These are phyloP conservation scores for Annulohypoxylon nitens DNA, from an alignment of 495 filamentous ascomycete genomes.

Conservation along the genomic window DNA sequence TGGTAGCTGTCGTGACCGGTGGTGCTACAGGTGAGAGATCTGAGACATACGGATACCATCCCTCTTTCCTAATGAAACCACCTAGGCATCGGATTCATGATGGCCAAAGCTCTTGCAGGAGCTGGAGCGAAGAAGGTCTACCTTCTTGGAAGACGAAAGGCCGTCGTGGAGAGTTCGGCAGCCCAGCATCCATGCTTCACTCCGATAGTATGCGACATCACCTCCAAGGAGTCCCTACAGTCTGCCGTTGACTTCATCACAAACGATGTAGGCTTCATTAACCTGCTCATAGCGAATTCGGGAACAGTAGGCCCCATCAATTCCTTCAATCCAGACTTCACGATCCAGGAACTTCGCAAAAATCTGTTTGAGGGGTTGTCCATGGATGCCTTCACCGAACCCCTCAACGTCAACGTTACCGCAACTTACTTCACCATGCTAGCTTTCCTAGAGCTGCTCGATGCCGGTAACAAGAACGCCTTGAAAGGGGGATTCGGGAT, in stretches of 20 bases:
- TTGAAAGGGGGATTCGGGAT: slow-evolving; percentile 51
- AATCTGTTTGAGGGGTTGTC: slow-evolving; percentile 57
- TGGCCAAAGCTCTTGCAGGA: slow-evolving; percentile 71
- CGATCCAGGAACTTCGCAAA: slow-evolving; percentile 61
- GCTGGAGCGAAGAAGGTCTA: slow-evolving; percentile 78
- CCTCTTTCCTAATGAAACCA: background rate
- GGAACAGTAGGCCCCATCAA: slow-evolving; percentile 63
- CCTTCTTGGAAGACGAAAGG: slow-evolving; percentile 72
- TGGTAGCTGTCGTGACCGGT: slow-evolving; percentile 69
- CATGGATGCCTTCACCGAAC: slow-evolving; percentile 64
- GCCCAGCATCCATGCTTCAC: slow-evolving; percentile 55
- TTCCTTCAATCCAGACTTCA: slow-evolving; percentile 53
- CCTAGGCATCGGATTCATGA: slow-evolving; percentile 73
- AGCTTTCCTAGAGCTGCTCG: slow-evolving; percentile 69
- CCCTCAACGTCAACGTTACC: slow-evolving; percentile 65
- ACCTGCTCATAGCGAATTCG: slow-evolving; percentile 71
- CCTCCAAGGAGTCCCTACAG: slow-evolving; percentile 67
- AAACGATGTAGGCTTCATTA: slow-evolving; percentile 64
- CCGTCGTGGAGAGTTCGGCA: slow-evolving; percentile 62
- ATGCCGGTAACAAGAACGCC: slow-evolving; percentile 71
- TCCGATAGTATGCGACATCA: slow-evolving; percentile 70
- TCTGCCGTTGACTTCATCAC: slow-evolving; percentile 62
- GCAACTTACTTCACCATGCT: slow-evolving; percentile 66
- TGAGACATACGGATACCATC: background rate
- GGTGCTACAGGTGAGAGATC: slow-evolving; percentile 63